These are phyloP conservation scores for Alliaria petiolata DNA, from an alignment of 345 rosid genomes.

Conservation along the genomic window DNA sequence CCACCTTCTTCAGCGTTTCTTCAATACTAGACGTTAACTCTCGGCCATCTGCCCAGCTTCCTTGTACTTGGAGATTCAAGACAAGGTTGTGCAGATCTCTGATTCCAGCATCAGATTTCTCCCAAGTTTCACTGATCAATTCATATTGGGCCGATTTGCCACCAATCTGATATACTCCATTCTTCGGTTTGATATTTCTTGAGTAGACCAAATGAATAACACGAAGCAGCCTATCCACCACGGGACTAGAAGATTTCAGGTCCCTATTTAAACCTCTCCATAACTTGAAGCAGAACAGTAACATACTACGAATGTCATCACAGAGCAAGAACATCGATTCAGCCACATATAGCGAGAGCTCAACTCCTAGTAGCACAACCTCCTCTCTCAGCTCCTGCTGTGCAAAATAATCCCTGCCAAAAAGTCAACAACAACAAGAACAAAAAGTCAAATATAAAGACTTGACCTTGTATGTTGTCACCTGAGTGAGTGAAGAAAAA, in stretches of 20 bases:
- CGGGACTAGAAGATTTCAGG: not conserved
- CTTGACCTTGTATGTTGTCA: too few species aligned
- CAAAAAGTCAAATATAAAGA: too few species aligned
- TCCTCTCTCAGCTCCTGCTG: not conserved
- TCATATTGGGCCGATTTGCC: not conserved
- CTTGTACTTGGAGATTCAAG: not conserved
- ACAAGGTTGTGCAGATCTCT: not conserved
- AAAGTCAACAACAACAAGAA: too few species aligned
- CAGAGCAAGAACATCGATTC: not conserved
- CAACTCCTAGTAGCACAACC: not conserved
- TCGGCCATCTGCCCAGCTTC: too few species aligned
- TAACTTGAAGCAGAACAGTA: not conserved
- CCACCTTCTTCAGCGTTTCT: too few species aligned
- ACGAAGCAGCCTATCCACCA: not conserved
- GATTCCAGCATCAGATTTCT: not conserved
- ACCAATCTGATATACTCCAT: not conserved
- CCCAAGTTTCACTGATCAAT: not conserved
- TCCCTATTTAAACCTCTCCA: not conserved
- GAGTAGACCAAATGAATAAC: not conserved
- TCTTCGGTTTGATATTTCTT: not conserved
- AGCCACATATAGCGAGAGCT: conserved; percentile 4
- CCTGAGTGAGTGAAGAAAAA: too few species aligned
- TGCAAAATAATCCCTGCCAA: not conserved
- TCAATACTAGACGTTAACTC: too few species aligned
- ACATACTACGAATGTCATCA: not conserved